phyloP scores from a whole-genome alignment of 2,329 filamentous ascomycete species.

The Acephala macrosclerotiorum region DNA sequence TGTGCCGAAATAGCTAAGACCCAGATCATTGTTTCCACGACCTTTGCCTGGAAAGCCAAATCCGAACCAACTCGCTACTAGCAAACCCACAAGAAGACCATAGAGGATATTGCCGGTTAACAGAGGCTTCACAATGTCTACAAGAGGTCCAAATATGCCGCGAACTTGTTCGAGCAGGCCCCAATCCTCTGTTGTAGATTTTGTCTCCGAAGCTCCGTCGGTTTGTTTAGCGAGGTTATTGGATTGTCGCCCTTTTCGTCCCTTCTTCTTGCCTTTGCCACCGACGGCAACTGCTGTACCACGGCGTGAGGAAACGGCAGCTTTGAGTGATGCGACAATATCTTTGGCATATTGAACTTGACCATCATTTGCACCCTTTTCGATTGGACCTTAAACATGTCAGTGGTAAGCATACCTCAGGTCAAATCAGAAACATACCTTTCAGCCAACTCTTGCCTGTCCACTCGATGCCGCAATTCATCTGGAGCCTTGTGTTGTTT shows the following conservation, averaged over 20 bases:
- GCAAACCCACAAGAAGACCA: constrained; percentile 73
- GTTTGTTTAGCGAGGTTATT: constrained; percentile 51
- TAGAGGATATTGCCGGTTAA: constrained; percentile 81
- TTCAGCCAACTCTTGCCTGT: constrained; percentile 98
- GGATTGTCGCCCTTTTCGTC: constrained; percentile 52
- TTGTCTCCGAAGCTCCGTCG: constrained; percentile 43
- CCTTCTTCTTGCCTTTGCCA: constrained; percentile 63
- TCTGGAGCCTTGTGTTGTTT: constrained; percentile 83
- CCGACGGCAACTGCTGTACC: constrained; percentile 55
- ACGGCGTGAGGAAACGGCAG: constrained; percentile 72
- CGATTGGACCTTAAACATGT: constrained; percentile 76
- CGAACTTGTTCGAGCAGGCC: constrained; percentile 83
- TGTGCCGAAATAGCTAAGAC: constrained; percentile 48
- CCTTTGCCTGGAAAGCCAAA: constrained; percentile 55
- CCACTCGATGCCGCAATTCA: constrained; percentile 95
- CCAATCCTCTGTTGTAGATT: constrained; percentile 64
- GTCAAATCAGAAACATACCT: constrained; percentile 60
- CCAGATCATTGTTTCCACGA: constrained; percentile 47
- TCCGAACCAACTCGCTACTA: constrained; percentile 79
- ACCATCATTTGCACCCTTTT: constrained; percentile 92
- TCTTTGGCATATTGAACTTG: constrained; percentile 85
- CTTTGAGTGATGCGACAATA: constrained; percentile 76
- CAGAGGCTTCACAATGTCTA: constrained; percentile 73
- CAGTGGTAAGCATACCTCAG: neutral
- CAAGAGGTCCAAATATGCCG: constrained; percentile 71